Percentiles rank a stretch among this genome's conserved stretches.
Conservation (phyloP, 139 green algal species). For the Haematococcus lacustris region DNA sequence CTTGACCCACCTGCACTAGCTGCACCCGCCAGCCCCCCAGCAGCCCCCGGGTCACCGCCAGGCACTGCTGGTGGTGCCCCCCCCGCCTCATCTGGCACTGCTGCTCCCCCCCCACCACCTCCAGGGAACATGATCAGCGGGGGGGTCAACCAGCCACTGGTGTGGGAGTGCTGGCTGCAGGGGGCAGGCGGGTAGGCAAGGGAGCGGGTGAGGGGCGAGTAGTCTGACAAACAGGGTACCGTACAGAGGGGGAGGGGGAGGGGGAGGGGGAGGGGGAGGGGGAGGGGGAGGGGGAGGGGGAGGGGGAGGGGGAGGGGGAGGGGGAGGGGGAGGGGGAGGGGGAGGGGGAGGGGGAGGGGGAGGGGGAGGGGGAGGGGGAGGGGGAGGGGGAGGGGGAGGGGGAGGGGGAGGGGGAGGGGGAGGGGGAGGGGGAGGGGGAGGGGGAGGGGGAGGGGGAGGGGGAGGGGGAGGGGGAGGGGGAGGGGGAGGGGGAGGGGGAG, state of each 20-base stretch:
- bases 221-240: background rate
- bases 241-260: background rate
- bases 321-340: background rate
- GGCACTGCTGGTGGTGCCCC: background rate
- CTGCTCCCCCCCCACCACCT: background rate
- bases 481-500: too few relatives aligned
- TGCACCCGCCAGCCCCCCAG: background rate
- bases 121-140: conserved; percentile 27
- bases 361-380: background rate
- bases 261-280: background rate
- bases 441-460: too few relatives aligned
- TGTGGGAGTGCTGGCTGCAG: conserved; percentile 42
- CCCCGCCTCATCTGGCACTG: conserved; percentile 16
- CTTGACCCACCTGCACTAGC: conserved; percentile 6
- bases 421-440: too few relatives aligned
- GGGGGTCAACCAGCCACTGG: conserved; percentile 23
- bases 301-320: background rate
- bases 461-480: too few relatives aligned
- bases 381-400: too few relatives aligned
- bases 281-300: background rate
- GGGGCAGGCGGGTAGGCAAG: background rate
- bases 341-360: background rate
- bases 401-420: too few relatives aligned
- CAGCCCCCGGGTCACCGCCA: background rate
- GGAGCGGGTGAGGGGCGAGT: background rate